These are phyloP conservation scores for Agrocybe chaxingu DNA, from an alignment of 768 basidiomycete genomes.

Conservation along the genomic window DNA sequence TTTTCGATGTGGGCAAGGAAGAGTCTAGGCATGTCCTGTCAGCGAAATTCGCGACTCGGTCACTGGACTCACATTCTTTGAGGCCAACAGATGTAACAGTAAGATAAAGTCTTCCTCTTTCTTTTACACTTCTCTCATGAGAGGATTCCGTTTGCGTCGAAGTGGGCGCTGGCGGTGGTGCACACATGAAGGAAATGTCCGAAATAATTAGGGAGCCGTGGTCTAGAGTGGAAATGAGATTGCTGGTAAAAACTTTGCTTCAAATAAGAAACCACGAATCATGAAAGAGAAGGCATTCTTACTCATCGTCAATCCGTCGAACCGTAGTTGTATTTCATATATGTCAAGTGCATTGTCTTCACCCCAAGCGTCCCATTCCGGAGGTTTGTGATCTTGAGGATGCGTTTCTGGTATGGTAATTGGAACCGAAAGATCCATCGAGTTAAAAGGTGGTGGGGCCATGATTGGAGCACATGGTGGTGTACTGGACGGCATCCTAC, in stretches of 20 bases:
- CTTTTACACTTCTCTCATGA: slow-evolving; percentile 15
- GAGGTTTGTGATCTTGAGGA: slow-evolving; percentile 22
- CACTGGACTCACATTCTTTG: slow-evolving; percentile 47
- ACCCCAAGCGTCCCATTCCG: slow-evolving; percentile 53
- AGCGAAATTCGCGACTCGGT: neutral
- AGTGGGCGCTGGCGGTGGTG: slow-evolving; percentile 26
- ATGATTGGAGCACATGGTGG: slow-evolving; percentile 25
- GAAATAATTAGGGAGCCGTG: slow-evolving; percentile 6
- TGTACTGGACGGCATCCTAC: slow-evolving; percentile 35
- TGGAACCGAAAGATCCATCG: slow-evolving; percentile 41
- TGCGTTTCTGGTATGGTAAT: slow-evolving; percentile 26
- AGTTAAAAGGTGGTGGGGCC: slow-evolving; percentile 25
- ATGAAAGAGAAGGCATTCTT: neutral
- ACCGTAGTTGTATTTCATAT: slow-evolving; percentile 53
- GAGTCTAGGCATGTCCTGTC: slow-evolving; percentile 22
- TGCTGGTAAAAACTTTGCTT: slow-evolving; percentile 4
- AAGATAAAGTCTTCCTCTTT: slow-evolving; percentile 39
- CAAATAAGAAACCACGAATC: neutral
- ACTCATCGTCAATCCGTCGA: slow-evolving; percentile 45
- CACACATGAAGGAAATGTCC: slow-evolving; percentile 43
- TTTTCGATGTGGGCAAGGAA: slow-evolving; percentile 35
- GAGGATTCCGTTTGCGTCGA: slow-evolving; percentile 18
- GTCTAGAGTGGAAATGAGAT: slow-evolving; percentile 8
- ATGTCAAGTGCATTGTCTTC: slow-evolving; percentile 61
- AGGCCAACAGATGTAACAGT: slow-evolving; percentile 56